A percentile compares a stretch with the other conserved stretches of the same genome.
These are phyloP conservation scores for Spatholobus suberectus DNA, from an alignment of 306 rosid species.

Conservation along the genomic window DNA sequence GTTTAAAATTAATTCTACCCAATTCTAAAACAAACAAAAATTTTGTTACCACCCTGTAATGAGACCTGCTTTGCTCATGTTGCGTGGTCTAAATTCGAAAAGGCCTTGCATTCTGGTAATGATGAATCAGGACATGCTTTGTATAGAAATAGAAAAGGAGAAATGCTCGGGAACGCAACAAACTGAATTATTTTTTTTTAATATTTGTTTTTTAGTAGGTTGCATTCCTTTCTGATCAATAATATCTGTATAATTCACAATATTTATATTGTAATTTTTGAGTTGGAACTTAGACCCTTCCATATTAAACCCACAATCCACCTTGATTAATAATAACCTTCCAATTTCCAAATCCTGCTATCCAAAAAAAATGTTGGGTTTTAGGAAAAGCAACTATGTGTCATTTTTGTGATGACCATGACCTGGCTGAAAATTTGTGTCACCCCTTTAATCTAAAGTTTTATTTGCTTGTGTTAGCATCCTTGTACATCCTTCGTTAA, in stretches of 20 bases:
- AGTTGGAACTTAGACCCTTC: conserved; percentile 12
- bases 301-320: conserved; percentile 12
- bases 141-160: neutral
- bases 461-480: conserved; percentile 33
- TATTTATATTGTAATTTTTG: conserved; percentile 23
- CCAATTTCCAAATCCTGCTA: conserved; percentile 24
- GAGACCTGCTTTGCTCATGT: too few species aligned
- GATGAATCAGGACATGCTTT: neutral
- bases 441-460: conserved; percentile 22
- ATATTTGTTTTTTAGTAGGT: neutral
- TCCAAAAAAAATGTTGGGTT: conserved; percentile 27
- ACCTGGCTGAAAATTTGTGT: conserved; percentile 21
- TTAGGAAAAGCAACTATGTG: conserved; percentile 23
- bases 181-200: neutral
- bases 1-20: neutral
- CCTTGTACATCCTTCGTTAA: conserved; percentile 36
- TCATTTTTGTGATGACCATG: conserved; percentile 24
- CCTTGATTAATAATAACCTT: conserved; percentile 29
- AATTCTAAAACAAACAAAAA: neutral
- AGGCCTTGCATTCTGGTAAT: neutral
- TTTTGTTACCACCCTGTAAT: neutral
- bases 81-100: neutral
- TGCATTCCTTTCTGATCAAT: neutral
- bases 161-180: neutral
- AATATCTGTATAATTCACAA: conserved; percentile 18